phyloP scores from a whole-genome alignment of 2,329 filamentous ascomycete genomes.

The Triangularia setosa region DNA sequence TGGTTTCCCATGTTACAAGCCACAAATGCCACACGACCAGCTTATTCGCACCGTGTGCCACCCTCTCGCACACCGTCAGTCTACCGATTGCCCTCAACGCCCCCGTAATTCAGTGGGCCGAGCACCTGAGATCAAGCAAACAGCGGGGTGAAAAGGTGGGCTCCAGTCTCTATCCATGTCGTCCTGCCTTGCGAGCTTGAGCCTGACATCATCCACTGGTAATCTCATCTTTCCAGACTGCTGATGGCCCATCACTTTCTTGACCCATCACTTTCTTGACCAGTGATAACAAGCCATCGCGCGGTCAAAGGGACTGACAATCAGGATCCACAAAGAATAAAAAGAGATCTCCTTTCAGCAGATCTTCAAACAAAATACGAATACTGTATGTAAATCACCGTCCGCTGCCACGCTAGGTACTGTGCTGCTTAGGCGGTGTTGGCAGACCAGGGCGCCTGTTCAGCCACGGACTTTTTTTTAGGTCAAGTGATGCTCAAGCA shows the following conservation, averaged over 20 bases:
- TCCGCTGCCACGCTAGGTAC: not conserved
- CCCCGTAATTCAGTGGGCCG: not conserved
- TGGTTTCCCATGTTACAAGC: not conserved
- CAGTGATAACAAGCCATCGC: not conserved
- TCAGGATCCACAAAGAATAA: not conserved
- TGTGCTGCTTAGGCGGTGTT: conserved; percentile 7
- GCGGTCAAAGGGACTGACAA: not conserved
- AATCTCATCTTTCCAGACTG: not conserved
- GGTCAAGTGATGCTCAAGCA: conserved; percentile 24
- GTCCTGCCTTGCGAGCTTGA: not conserved
- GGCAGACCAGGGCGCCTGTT: not conserved
- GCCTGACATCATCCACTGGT: conserved; percentile 12
- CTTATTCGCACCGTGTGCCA: not conserved
- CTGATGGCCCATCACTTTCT: not conserved
- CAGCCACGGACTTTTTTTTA: conserved; percentile 7
- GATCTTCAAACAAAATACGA: not conserved
- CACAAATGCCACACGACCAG: not conserved
- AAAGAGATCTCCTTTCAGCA: not conserved
- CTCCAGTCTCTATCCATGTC: not conserved
- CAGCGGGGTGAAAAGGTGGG: conserved; percentile 7
- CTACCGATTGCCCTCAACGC: not conserved
- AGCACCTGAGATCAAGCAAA: conserved; percentile 1
- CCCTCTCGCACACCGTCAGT: not conserved
- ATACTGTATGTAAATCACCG: not conserved
- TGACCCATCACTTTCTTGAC: not conserved